These are phyloP conservation scores for Mytilinidion resinicola DNA, from an alignment of 495 filamentous ascomycete genomes.

Conservation along the genomic window DNA sequence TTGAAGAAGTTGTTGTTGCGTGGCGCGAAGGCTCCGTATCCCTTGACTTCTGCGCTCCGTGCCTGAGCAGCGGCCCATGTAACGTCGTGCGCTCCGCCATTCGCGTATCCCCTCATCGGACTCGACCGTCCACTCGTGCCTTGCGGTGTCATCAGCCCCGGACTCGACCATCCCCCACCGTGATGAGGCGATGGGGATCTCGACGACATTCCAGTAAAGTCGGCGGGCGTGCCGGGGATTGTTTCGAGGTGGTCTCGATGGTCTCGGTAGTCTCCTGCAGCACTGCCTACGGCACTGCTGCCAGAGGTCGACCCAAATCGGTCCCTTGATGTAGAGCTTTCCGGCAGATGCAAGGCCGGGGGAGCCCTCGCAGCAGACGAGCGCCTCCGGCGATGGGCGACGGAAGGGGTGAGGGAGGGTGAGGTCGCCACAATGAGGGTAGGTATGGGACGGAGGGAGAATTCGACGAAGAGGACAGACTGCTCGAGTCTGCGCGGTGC, in stretches of 20 bases:
- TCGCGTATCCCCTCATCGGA: conserved; percentile 45
- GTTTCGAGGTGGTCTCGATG: conserved; percentile 12
- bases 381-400: conserved; percentile 29
- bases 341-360: conserved; percentile 18
- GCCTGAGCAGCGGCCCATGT: conserved; percentile 78
- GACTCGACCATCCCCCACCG: conserved; percentile 82
- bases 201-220: conserved; percentile 59
- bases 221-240: conserved; percentile 31
- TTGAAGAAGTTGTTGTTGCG: conserved; percentile 75
- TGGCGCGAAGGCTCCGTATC: conserved; percentile 76
- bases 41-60: conserved; percentile 65
- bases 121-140: conserved; percentile 61
- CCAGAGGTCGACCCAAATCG: conserved; percentile 20
- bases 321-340: conserved; percentile 6
- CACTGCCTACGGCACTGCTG: conserved; percentile 2
- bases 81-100: conserved; percentile 48
- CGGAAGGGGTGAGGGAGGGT: conserved; percentile 16
- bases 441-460: background rate
- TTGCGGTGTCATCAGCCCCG: conserved; percentile 59
- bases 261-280: background rate
- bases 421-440: conserved; percentile 27
- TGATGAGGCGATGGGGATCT: conserved; percentile 75
- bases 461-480: too few species aligned
- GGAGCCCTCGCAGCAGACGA: conserved; percentile 27
- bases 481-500: too few species aligned